A percentile compares a stretch with the other conserved stretches of the same genome.
These are phyloP conservation scores for Stemphylium vesicarium DNA, from an alignment of 2,329 filamentous ascomycete species.

Conservation along the genomic window DNA sequence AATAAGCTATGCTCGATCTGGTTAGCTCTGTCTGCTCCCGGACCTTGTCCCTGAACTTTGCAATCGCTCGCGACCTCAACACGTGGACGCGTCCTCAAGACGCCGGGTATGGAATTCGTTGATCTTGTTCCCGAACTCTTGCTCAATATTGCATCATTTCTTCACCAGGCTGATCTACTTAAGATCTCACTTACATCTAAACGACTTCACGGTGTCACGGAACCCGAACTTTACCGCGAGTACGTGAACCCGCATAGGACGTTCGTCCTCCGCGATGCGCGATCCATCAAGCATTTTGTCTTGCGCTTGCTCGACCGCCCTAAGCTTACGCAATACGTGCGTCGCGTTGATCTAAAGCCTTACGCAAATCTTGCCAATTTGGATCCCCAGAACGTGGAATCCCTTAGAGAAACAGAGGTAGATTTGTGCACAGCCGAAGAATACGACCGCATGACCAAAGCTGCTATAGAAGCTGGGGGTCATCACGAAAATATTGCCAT, in stretches of 20 bases:
- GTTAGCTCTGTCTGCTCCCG: too few relatives aligned
- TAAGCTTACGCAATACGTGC: too few relatives aligned
- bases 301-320: background rate
- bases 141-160: slow-evolving; percentile 10
- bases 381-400: background rate
- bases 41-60: background rate
- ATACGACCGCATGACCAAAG: background rate
- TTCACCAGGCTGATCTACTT: slow-evolving; percentile 13
- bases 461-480: background rate
- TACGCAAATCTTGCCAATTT: background rate
- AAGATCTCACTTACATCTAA: slow-evolving; percentile 14
- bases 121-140: slow-evolving; percentile 12
- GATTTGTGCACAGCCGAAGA: background rate
- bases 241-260: background rate
- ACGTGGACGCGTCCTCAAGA: background rate
- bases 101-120: background rate
- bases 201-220: slow-evolving; percentile 4
- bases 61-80: background rate
- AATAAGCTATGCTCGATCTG: too few relatives aligned
- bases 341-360: too few relatives aligned
- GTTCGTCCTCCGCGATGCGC: slow-evolving; percentile 1
- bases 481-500: background rate
- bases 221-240: slow-evolving; percentile 16
- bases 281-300: background rate
- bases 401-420: background rate